phyloP scores from a whole-genome alignment of 768 basidiomycete genomes.

The Crepidotus variabilis region DNA sequence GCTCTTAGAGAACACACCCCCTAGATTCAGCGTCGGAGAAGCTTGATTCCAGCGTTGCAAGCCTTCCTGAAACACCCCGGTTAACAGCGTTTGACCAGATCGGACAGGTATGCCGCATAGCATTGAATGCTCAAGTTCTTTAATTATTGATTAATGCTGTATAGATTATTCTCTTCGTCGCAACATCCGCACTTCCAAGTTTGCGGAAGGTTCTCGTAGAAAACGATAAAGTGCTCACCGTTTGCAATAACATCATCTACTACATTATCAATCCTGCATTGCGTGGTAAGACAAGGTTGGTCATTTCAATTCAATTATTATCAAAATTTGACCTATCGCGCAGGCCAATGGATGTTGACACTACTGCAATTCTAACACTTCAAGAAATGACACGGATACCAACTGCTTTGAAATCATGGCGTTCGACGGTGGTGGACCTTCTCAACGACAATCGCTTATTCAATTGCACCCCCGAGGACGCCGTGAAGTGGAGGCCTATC shows the following conservation, averaged over 20 bases:
- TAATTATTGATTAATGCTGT: conserved; percentile 9
- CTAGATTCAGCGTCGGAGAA: conserved; percentile 62
- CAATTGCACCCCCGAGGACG: conserved; percentile 57
- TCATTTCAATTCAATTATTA: background rate
- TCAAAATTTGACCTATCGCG: background rate
- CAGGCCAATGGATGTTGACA: conserved; percentile 79
- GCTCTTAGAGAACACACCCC: background rate
- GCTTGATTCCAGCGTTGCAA: conserved; percentile 37
- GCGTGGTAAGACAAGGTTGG: conserved; percentile 70
- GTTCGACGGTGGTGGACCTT: conserved; percentile 71
- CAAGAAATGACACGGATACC: conserved; percentile 78
- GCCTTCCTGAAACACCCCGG: conserved; percentile 32
- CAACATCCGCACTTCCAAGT: conserved; percentile 64
- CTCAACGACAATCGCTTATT: conserved; percentile 88
- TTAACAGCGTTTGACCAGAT: conserved; percentile 38
- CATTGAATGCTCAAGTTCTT: background rate
- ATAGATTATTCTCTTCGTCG: conserved; percentile 73
- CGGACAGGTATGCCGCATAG: conserved; percentile 36
- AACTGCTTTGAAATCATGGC: conserved; percentile 81
- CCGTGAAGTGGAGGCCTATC: conserved; percentile 70
- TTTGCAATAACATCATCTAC: conserved; percentile 80
- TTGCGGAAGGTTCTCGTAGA: conserved; percentile 80
- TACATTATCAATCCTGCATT: conserved; percentile 80
- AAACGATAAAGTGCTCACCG: conserved; percentile 74
- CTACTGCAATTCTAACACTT: conserved; percentile 60